phyloP scores from a whole-genome alignment of 257 asterid genomes.

The Solanum gandarillasii region DNA sequence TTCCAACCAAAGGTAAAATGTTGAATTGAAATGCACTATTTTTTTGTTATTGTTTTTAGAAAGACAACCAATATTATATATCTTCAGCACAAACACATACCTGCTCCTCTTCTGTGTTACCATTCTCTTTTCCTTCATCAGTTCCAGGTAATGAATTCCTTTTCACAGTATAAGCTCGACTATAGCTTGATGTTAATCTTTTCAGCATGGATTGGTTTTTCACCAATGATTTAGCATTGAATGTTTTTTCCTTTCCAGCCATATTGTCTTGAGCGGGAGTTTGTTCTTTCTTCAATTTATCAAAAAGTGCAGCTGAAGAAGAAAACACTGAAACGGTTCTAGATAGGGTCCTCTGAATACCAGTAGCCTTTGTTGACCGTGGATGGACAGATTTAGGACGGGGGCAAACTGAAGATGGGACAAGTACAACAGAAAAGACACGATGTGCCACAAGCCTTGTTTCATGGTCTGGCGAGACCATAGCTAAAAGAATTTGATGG shows the following conservation, averaged over 20 bases:
- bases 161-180: conserved; percentile 28
- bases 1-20: neutral
- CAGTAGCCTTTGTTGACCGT: conserved; percentile 16
- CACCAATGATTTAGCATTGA: conserved; percentile 24
- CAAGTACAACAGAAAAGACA: conserved; percentile 63
- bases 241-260: conserved; percentile 27
- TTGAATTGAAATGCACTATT: conserved; percentile 1
- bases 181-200: conserved; percentile 48
- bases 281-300: conserved; percentile 37
- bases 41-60: neutral
- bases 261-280: conserved; percentile 13
- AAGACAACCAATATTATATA: neutral
- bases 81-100: conserved; percentile 16
- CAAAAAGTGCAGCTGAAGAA: conserved; percentile 58
- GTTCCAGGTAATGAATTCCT: conserved; percentile 32
- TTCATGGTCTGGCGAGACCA: conserved; percentile 66
- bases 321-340: conserved; percentile 62
- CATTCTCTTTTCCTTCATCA: conserved; percentile 7
- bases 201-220: conserved; percentile 41
- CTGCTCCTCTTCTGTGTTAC: conserved; percentile 42
- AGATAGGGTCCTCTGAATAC: conserved; percentile 50
- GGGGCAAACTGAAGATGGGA: conserved; percentile 66
- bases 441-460: conserved; percentile 70
- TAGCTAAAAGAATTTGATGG: conserved; percentile 61
- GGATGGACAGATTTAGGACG: conserved; percentile 19